Percentiles rank a stretch among this genome's conserved stretches.
phyloP scores from a whole-genome alignment of 306 rosid species.

The Chamaecrista fasciculata region DNA sequence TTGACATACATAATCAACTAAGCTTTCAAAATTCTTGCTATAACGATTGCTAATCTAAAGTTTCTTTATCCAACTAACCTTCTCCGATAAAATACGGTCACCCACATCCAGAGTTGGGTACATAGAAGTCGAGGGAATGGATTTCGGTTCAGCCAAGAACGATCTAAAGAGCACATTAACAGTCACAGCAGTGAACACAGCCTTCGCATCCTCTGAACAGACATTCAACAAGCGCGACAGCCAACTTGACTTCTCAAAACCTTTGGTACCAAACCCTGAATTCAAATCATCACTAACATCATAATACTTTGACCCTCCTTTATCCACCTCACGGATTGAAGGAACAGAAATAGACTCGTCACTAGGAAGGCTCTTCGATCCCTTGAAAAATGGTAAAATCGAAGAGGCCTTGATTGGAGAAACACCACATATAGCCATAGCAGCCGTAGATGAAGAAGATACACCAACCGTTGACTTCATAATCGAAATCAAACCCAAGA shows the following conservation, averaged over 20 bases:
- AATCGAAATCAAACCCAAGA: slow-evolving; percentile 65
- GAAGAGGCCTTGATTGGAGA: slow-evolving; percentile 58
- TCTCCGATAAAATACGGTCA: slow-evolving; percentile 86
- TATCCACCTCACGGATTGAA: slow-evolving; percentile 52
- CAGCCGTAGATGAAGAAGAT: slow-evolving; percentile 50
- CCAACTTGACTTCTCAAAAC: slow-evolving; percentile 57
- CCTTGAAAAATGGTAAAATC: slow-evolving; percentile 63
- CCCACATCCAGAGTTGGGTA: slow-evolving; percentile 85
- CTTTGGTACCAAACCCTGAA: slow-evolving; percentile 20
- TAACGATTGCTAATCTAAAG: background rate
- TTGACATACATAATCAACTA: background rate
- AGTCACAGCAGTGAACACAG: slow-evolving; percentile 76
- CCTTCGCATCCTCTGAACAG: slow-evolving; percentile 81
- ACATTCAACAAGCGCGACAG: slow-evolving; percentile 54
- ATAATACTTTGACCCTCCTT: slow-evolving; percentile 50
- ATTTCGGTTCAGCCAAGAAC: slow-evolving; percentile 81
- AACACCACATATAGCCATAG: slow-evolving; percentile 55
- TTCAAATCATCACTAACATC: background rate
- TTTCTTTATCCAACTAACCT: slow-evolving; percentile 45
- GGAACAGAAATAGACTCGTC: slow-evolving; percentile 52
- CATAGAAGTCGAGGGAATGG: slow-evolving; percentile 95
- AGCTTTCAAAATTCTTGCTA: background rate
- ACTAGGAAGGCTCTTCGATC: slow-evolving; percentile 71
- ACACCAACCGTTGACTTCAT: slow-evolving; percentile 70
- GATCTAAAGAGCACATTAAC: slow-evolving; percentile 75